A percentile compares a stretch with the other conserved stretches of the same genome.
Evolutionary conservation across 768 basidiomycete species (phyloP).

Genomic region (Leucosporidium creatinivorum): DNA sequence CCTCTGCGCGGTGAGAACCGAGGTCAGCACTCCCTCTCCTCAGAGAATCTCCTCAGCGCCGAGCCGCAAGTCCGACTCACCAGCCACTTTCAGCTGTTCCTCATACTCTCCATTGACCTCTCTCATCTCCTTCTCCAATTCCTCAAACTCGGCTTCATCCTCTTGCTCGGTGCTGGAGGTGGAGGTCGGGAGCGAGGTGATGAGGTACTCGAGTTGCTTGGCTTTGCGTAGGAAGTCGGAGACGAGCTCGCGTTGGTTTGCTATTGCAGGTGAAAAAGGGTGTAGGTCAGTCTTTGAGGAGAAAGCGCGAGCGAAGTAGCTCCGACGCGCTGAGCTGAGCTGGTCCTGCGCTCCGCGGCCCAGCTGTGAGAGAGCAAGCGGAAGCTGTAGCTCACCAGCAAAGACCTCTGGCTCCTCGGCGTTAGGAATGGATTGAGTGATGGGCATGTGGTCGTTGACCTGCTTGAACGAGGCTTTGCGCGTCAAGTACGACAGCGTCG

Average conservation of each 20-base stretch:
- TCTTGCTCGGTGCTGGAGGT: not conserved
- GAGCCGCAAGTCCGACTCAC: constrained; percentile 43
- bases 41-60: no score
- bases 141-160: constrained; percentile 57
- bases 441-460: constrained; percentile 68
- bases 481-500: constrained; percentile 70
- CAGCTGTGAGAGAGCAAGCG: no score
- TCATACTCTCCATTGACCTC: constrained; percentile 68
- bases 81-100: constrained; percentile 64
- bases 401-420: constrained; percentile 8
- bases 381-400: constrained; percentile 6
- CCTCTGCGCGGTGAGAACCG: not conserved
- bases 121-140: constrained; percentile 63
- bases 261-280: constrained; percentile 43
- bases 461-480: constrained; percentile 67
- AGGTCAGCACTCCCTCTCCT: not conserved
- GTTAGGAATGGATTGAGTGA: constrained; percentile 72
- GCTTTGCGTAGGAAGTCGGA: constrained; percentile 74
- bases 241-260: constrained; percentile 76
- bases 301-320: not conserved
- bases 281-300: not conserved
- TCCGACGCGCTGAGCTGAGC: not conserved
- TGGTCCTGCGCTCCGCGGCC: not conserved
- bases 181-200: constrained; percentile 52
- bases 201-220: constrained; percentile 79